These are phyloP conservation scores for Nemania serpens DNA, from an alignment of 2,329 filamentous ascomycete species.

Conservation along the genomic window DNA sequence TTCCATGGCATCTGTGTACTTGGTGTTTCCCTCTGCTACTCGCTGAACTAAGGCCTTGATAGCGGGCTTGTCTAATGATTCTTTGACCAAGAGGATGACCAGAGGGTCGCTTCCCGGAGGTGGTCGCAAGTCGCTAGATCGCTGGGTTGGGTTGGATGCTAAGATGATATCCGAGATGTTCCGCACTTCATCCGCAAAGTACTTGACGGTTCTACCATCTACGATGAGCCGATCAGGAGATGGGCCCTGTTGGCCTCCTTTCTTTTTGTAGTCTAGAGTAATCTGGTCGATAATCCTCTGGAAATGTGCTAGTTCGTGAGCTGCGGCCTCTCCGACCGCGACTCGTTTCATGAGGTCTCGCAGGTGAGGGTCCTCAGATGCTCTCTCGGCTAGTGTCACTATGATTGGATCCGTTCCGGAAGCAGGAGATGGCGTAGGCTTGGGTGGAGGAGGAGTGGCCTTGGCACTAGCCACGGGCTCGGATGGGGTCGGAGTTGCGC, in stretches of 20 bases:
- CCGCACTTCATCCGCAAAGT: slow-evolving; percentile 63
- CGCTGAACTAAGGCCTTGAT: slow-evolving; percentile 57
- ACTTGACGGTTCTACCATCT: slow-evolving; percentile 61
- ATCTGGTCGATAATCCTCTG: slow-evolving; percentile 82
- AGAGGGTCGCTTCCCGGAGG: slow-evolving; percentile 60
- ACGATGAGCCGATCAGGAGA: slow-evolving; percentile 60
- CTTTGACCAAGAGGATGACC: slow-evolving; percentile 61
- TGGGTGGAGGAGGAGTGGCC: slow-evolving; percentile 23
- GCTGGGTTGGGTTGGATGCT: slow-evolving; percentile 62
- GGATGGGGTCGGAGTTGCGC: neutral
- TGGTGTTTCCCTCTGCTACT: slow-evolving; percentile 57
- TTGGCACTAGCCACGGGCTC: neutral
- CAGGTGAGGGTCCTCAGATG: slow-evolving; percentile 72
- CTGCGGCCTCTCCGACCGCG: slow-evolving; percentile 72
- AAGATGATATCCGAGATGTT: slow-evolving; percentile 63
- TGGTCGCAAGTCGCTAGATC: slow-evolving; percentile 56
- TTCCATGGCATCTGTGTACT: slow-evolving; percentile 58
- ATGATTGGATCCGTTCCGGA: slow-evolving; percentile 73
- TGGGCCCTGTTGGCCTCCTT: slow-evolving; percentile 55
- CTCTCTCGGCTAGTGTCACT: slow-evolving; percentile 75
- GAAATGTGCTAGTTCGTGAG: slow-evolving; percentile 74
- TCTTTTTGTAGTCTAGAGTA: slow-evolving; percentile 62
- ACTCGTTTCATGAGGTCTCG: slow-evolving; percentile 84
- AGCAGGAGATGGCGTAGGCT: slow-evolving; percentile 31
- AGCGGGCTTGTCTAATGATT: slow-evolving; percentile 57